Conservation (phyloP, 2,329 filamentous ascomycete species). For the Trichoderma sp. region DNA sequence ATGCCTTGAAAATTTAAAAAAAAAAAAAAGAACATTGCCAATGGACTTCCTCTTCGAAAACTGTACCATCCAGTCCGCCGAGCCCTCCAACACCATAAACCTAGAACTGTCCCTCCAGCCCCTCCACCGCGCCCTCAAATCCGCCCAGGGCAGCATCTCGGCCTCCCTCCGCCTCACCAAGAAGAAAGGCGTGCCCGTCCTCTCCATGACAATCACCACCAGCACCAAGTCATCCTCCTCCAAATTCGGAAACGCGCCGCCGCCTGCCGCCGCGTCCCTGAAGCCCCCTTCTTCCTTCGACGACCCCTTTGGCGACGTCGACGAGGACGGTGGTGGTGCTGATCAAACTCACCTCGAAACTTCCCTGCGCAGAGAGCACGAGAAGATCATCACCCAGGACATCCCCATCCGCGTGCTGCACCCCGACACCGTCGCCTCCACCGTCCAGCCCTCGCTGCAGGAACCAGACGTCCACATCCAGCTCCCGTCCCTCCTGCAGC, state of each 20-base stretch:
- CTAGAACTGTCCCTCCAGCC: slow-evolving; percentile 89
- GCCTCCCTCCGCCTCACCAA: slow-evolving; percentile 90
- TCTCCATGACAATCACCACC: slow-evolving; percentile 87
- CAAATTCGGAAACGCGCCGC: slow-evolving; percentile 42
- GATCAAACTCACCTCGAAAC: slow-evolving; percentile 53
- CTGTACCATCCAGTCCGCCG: slow-evolving; percentile 84
- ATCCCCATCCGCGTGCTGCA: slow-evolving; percentile 91
- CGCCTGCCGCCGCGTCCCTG: slow-evolving; percentile 30
- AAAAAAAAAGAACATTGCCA: slow-evolving; percentile 52
- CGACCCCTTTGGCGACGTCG: slow-evolving; percentile 42
- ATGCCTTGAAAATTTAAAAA: background rate
- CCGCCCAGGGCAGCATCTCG: slow-evolving; percentile 76
- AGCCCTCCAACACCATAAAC: slow-evolving; percentile 85
- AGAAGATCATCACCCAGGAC: slow-evolving; percentile 92
- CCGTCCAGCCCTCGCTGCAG: slow-evolving; percentile 87
- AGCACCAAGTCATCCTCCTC: slow-evolving; percentile 49
- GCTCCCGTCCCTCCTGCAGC: slow-evolving; percentile 79
- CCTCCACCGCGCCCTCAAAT: slow-evolving; percentile 88
- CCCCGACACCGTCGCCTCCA: slow-evolving; percentile 80
- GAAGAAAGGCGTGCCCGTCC: slow-evolving; percentile 81
- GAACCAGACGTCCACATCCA: slow-evolving; percentile 95
- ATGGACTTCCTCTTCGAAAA: slow-evolving; percentile 85
- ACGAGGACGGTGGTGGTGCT: slow-evolving; percentile 38
- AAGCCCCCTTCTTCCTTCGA: slow-evolving; percentile 38
- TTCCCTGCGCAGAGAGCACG: slow-evolving; percentile 68